These are phyloP conservation scores for Daldinia concentrica DNA, from an alignment of 495 filamentous ascomycete genomes.

Conservation along the genomic window DNA sequence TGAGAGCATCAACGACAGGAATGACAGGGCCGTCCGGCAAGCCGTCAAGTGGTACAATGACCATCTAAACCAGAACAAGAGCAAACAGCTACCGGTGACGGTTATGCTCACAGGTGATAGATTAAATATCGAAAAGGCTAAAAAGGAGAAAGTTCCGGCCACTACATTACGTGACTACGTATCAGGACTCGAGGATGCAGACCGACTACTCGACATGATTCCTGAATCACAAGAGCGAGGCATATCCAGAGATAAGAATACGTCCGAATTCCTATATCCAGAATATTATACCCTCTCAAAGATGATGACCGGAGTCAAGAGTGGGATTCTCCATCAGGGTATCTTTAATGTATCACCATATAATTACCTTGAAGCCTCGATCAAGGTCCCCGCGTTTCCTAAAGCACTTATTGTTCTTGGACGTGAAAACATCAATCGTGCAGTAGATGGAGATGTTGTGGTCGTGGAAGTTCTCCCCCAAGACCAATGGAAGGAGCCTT, in stretches of 20 bases:
- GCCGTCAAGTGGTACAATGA: slow-evolving; percentile 89
- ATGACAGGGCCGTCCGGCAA: slow-evolving; percentile 88
- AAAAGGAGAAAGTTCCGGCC: slow-evolving; percentile 72
- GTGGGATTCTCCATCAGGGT: slow-evolving; percentile 88
- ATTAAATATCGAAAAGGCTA: slow-evolving; percentile 85
- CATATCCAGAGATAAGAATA: slow-evolving; percentile 67
- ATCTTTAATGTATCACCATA: slow-evolving; percentile 96
- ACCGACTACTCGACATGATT: slow-evolving; percentile 93
- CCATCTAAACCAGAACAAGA: slow-evolving; percentile 73
- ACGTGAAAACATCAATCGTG: slow-evolving; percentile 95
- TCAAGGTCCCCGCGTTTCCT: slow-evolving; percentile 89
- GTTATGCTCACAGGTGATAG: slow-evolving; percentile 95
- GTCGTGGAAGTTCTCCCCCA: slow-evolving; percentile 92
- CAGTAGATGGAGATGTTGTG: slow-evolving; percentile 89
- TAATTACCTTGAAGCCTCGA: slow-evolving; percentile 93
- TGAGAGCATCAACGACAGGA: slow-evolving; percentile 95
- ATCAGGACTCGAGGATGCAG: slow-evolving; percentile 80
- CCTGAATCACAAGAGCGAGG: slow-evolving; percentile 74
- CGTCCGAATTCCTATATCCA: slow-evolving; percentile 76
- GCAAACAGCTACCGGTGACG: slow-evolving; percentile 73
- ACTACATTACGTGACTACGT: slow-evolving; percentile 82
- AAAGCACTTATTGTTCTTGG: slow-evolving; percentile 87
- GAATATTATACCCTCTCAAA: slow-evolving; percentile 90
- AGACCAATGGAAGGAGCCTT: slow-evolving; percentile 95
- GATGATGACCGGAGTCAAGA: slow-evolving; percentile 90